Evolutionary conservation across 2,329 filamentous ascomycete species (phyloP).

Genomic region (Alternaria triticina): DNA sequence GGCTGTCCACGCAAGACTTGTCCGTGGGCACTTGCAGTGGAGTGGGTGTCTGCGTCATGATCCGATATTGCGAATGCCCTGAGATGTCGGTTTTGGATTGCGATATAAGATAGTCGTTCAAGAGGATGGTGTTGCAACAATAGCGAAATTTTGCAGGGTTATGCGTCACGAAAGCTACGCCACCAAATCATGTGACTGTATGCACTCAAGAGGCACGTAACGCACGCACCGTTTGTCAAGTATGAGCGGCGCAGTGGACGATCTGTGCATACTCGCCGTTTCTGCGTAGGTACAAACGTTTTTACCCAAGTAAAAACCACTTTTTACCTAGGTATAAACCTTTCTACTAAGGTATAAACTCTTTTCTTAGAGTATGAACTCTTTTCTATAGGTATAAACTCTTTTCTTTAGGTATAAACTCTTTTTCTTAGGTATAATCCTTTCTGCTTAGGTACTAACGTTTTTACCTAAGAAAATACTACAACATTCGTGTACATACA

Average conservation of each 20-base stretch:
- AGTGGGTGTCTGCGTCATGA: not conserved
- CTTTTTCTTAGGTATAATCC: too few species aligned
- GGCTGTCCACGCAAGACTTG: not conserved
- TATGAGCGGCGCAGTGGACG: not conserved
- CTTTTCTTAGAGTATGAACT: too few species aligned
- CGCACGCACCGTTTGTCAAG: not conserved
- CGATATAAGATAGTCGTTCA: accelerated
- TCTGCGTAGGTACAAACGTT: not conserved
- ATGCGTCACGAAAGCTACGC: not conserved
- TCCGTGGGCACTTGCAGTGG: not conserved
- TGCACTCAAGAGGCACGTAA: not conserved
- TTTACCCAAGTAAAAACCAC: not conserved
- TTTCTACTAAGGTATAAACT: not conserved
- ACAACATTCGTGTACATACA: accelerated
- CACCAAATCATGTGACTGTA: not conserved
- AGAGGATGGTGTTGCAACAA: not conserved
- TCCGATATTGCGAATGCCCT: not conserved
- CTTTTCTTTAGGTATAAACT: too few species aligned
- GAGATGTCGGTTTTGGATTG: not conserved
- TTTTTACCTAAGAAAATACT: not conserved
- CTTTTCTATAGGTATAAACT: too few species aligned
- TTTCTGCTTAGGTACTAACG: not conserved
- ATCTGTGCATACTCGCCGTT: not conserved
- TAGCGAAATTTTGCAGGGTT: not conserved
- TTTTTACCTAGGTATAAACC: not conserved